Evolutionary conservation across 768 basidiomycete species (phyloP), one percentile per base, ranked within the genome.

Genomic region (Phanerodontia chrysosporium): DNA sequence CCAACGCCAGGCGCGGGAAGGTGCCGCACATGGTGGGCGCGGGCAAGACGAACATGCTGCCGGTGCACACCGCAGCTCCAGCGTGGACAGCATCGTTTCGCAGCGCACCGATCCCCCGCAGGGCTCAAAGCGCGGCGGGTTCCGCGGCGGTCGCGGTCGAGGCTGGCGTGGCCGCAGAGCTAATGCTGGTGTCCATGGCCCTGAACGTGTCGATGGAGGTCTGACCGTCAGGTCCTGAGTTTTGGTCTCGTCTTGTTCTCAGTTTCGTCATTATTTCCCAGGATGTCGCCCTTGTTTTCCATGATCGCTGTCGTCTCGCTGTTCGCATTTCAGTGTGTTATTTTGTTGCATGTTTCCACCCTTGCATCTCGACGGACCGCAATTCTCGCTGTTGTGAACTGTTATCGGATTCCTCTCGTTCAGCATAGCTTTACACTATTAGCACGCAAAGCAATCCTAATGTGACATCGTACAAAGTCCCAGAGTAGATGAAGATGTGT

Each of bases 151-250:
- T 25, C 57, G 62, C 25, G 52, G 35, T 14, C 52, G 52, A 2
- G 29, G 32, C 46, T 51, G 57, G 57, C 49, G 46, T 13, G 25
- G 36, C 16, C 54, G 45, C 3, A n/a, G 45, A 9, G 27, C 18
- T 5, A 18, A 25, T 28, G 39, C 51, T 18, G 53, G 30, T 13
- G 48, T 51, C 7, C 55, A 62, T 51, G 61, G 61, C 25, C 61
- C 57, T 18, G 61, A 59, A 45, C 46, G 67, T n/a, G 61, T 65
- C 21, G 65, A 70, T 46, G 69, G 69, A n/a, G 67, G 69, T 18
- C 58, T 70, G 55, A 65, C 66, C 55, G 69, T 70, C 16, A 64
- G 63, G 44, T 68, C 67, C 18, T 70, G 55, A 68, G 16, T 10
- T 21, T 16, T 35, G 7, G 6, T 35, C 32, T 35, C 32, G 32